Base-by-base conservation (phyloP, 2,329 filamentous ascomycete species). In the Magnaporthiopsis incrustans region DNA sequence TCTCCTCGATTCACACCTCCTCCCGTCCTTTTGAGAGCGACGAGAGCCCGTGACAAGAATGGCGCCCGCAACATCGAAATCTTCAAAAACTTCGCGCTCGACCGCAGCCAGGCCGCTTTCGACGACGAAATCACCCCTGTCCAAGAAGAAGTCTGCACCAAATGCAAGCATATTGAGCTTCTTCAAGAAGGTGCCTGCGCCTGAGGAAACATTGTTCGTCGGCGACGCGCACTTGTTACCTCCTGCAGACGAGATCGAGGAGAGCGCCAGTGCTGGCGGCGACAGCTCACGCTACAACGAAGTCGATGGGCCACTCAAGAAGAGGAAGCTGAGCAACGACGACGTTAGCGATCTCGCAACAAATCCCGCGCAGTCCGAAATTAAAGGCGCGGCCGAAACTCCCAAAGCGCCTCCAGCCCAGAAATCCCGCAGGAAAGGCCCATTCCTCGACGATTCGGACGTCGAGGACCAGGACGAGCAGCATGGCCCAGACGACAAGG, bases 151-250 rank as follows among this genome's bases (percentile, higher is more conserved):
- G 57, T 22, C 65, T n/a, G 65, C 67, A 26, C 68, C 77, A 78
- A 91, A 90, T 69, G 79, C 81, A 8, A 91, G 87, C 67, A 91
- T 92, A 38, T 76, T 91, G 18, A 91, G 76, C 67, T 92, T 91
- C 73, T 92, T 92, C 72, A 87, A 89, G 70, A 92, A 91, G 71
- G 80, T 84, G 0, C 82, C 85, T 56, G 82, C 83, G 63, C 77
- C 82, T 64, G 81, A 88, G 67, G 78, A 86, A 64, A 78, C 80
- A 26, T 80, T 89, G 12, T 89, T 90, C 68, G 73, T 80, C 0
- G 33, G 73, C n/a, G 67, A 71, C 22, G 58, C 67, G 3, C 63
- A 69, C 1, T 69, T 68, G 11, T n/a, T 64, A 15, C 64, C 66
- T n/a, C 50, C 63, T 56, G 53, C 62, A 57, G 30, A 63, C 30